These are phyloP conservation scores for Oryza meyeriana DNA, from an alignment of 176 grass and related monocot genomes.

Conservation along the genomic window DNA sequence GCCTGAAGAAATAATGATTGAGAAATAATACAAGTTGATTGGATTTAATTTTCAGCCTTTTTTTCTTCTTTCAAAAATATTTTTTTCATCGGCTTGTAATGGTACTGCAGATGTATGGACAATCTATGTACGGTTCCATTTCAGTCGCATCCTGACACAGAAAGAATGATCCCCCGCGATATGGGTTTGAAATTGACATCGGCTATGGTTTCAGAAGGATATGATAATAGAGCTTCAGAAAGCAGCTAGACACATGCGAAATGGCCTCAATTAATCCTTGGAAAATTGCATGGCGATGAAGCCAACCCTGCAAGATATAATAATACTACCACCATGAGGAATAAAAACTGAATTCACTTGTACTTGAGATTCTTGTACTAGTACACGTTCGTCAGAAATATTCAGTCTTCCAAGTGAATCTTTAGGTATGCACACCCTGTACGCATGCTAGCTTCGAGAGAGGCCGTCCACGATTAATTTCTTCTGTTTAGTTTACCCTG, in stretches of 20 bases:
- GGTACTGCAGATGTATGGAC: background rate
- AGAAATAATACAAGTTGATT: background rate
- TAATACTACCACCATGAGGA: too few relatives aligned
- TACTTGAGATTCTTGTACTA: background rate
- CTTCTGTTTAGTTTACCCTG: background rate
- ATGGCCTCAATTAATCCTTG: background rate
- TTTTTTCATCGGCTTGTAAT: background rate
- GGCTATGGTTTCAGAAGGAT: background rate
- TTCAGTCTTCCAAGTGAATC: background rate
- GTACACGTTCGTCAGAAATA: background rate
- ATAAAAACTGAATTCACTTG: background rate
- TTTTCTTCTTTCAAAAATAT: background rate
- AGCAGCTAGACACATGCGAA: background rate
- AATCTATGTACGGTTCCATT: background rate
- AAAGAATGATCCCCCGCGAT: background rate
- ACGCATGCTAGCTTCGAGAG: background rate
- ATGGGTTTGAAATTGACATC: slow-evolving; percentile 5
- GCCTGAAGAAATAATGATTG: background rate
- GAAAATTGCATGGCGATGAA: background rate
- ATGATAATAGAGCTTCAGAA: background rate
- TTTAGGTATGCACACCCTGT: background rate
- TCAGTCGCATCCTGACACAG: background rate
- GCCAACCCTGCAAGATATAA: background rate
- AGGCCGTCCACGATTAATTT: background rate
- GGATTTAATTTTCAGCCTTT: background rate